Evolutionary conservation across 139 green algal species (phyloP), one percentile per base, ranked within the genome.

Genomic region (Deuterostichococcus epilithicus): DNA sequence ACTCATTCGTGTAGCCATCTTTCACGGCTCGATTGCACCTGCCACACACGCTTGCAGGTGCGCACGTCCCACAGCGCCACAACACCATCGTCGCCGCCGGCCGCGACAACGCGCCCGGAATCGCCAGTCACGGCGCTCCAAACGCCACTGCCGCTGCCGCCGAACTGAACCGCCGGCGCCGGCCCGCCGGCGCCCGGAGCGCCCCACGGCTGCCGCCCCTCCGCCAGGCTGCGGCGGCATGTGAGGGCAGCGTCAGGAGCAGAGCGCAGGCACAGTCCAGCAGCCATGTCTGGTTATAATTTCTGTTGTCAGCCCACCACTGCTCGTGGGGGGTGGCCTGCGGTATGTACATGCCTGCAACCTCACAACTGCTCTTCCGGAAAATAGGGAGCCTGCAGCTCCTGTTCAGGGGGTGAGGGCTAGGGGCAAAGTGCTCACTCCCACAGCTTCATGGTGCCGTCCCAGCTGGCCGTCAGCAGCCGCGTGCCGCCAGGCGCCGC

Each of bases 381-480:
- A 60, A 60, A 60, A 60, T 18, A 60, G 15, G 18, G 45, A 13
- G 18, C 15, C 15, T 26, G 18, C 45, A 60, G 15, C 45, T 60
- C 13, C 45, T 60, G 63, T 22, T 5, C 5, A 23, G n/a, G 10
- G 28, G 15, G 30, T 38, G 28, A 37, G 28, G 5, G 36, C 28
- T 26, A 6, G 23, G 25, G 5, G 26, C 59, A 10, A 25, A 42
- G 5, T 2, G 30, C 59, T 45, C 72, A 82, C 78, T 45, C 67
- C 87, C 89, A 90, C 1, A 91, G 58, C 77, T 90, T 91, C 30
- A 95, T 77, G 2, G 85, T 82, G 76, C 91, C 90, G 74, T 96
- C 92, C 87, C 90, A 95, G 2, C 85, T 90, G 15, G 81, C 80
- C 0, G 87, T 91, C 2, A 86, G 36, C 23, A 95, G 75, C 42